Evolutionary conservation across 116 monocot genomes (phyloP).

Genomic region (Papilionanthe hybrid): DNA sequence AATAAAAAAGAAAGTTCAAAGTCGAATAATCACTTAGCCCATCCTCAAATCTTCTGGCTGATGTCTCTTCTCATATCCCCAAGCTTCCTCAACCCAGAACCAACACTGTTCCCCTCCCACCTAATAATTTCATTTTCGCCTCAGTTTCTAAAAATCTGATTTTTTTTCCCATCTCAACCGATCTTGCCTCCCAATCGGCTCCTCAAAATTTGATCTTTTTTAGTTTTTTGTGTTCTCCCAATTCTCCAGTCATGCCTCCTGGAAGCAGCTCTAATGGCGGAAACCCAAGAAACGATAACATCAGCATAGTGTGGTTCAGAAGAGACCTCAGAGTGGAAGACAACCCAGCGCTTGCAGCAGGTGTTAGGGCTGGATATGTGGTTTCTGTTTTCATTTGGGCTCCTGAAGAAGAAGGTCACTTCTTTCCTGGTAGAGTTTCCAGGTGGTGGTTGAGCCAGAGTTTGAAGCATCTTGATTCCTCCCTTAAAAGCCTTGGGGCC

Average conservation of each 20-base stretch:
- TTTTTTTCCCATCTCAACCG: no score
- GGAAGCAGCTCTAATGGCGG: background rate
- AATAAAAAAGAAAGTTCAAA: background rate
- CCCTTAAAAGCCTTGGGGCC: conserved; percentile 67
- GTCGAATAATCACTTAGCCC: background rate
- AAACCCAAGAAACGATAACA: conserved; percentile 9
- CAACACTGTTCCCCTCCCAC: no score
- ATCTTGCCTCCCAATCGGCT: no score
- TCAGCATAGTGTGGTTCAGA: conserved; percentile 88
- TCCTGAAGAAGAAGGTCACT: conserved; percentile 82
- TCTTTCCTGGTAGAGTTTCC: conserved; percentile 82
- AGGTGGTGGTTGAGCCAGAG: conserved; percentile 95
- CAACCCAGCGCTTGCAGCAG: conserved; percentile 87
- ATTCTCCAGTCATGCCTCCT: background rate
- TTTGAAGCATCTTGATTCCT: conserved; percentile 63
- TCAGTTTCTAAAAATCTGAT: no score
- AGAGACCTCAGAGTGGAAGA: conserved; percentile 91
- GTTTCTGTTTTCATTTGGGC: conserved; percentile 80
- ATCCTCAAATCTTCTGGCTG: conserved; percentile 1
- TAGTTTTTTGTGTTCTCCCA: no score
- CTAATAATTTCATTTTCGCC: no score
- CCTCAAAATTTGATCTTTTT: no score
- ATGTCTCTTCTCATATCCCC: background rate
- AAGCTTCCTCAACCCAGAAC: background rate
- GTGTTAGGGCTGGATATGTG: conserved; percentile 64